A percentile compares a stretch with the other conserved stretches of the same genome.
Conservation (phyloP, 1,139 yeast species). For the Scheffersomyces segobiensis region DNA sequence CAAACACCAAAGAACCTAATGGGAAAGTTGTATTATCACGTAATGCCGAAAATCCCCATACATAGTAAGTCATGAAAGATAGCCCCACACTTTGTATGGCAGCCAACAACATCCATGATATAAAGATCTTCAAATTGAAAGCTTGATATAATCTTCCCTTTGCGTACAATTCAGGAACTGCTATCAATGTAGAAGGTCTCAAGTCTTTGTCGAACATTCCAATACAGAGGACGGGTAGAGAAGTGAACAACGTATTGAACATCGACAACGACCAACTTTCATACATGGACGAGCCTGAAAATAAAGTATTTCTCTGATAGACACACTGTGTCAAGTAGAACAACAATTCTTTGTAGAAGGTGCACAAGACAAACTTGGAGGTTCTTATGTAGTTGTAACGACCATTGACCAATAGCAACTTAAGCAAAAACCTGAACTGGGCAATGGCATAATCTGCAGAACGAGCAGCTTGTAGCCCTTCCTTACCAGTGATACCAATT, state of each 20-base stretch:
- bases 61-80: constrained; percentile 63
- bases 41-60: constrained; percentile 69
- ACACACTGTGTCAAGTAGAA: constrained; percentile 88
- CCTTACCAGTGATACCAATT: constrained; percentile 94
- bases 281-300: constrained; percentile 89
- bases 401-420: constrained; percentile 88
- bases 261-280: constrained; percentile 96
- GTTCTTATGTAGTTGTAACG: constrained; percentile 92
- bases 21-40: constrained; percentile 80
- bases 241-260: constrained; percentile 95
- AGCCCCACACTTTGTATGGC: constrained; percentile 71
- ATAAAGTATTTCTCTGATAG: constrained; percentile 83
- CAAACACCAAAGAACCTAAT: constrained; percentile 72
- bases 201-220: constrained; percentile 97
- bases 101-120: constrained; percentile 80
- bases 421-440: constrained; percentile 81
- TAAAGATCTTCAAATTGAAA: constrained; percentile 68
- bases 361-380: constrained; percentile 86
- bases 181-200: constrained; percentile 81
- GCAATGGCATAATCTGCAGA: constrained; percentile 95
- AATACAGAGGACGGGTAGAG: constrained; percentile 84
- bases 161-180: constrained; percentile 86
- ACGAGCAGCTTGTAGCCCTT: constrained; percentile 95
- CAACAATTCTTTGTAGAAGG: constrained; percentile 90
- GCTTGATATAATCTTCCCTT: constrained; percentile 76